phyloP scores from a whole-genome alignment of 768 basidiomycete genomes.

The Macrocybe gigantea region DNA sequence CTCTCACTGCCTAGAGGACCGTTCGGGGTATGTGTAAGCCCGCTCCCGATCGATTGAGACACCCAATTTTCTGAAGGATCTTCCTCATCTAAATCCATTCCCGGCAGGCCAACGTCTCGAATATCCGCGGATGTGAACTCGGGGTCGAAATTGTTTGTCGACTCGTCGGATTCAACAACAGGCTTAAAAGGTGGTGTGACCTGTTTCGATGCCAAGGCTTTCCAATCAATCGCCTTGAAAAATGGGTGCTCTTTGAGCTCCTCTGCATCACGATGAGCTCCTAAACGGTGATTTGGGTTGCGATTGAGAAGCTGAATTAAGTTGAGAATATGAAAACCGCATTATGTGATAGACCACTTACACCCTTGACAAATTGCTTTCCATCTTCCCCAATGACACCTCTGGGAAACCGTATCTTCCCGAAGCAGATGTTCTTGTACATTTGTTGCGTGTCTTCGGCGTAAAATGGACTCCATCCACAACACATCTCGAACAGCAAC shows the following conservation, averaged over 20 bases:
- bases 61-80: constrained; percentile 75
- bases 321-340: not conserved
- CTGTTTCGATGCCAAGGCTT: constrained; percentile 77
- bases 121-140: constrained; percentile 96
- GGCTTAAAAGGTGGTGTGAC: constrained; percentile 98
- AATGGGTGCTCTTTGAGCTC: constrained; percentile 97
- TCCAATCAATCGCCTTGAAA: constrained; percentile 91
- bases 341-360: constrained; percentile 36
- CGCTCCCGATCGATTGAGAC: constrained; percentile 36
- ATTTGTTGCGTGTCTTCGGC: constrained; percentile 99
- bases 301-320: constrained; percentile 82
- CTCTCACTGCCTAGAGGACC: constrained; percentile 70
- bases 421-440: constrained; percentile 99
- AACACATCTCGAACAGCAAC: constrained; percentile 98
- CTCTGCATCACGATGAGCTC: constrained; percentile 82
- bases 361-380: constrained; percentile 98
- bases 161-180: constrained; percentile 95
- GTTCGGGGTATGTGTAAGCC: constrained; percentile 57
- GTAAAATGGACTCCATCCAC: constrained; percentile 99
- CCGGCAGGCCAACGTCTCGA: constrained; percentile 57
- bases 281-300: constrained; percentile 96
- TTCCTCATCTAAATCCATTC: constrained; percentile 48
- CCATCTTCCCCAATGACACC: constrained; percentile 97
- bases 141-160: constrained; percentile 96
- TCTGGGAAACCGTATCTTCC: constrained; percentile 96